Evolutionary conservation across 441 rosid species (phyloP).

Genomic region (Metrosideros polymorpha): DNA sequence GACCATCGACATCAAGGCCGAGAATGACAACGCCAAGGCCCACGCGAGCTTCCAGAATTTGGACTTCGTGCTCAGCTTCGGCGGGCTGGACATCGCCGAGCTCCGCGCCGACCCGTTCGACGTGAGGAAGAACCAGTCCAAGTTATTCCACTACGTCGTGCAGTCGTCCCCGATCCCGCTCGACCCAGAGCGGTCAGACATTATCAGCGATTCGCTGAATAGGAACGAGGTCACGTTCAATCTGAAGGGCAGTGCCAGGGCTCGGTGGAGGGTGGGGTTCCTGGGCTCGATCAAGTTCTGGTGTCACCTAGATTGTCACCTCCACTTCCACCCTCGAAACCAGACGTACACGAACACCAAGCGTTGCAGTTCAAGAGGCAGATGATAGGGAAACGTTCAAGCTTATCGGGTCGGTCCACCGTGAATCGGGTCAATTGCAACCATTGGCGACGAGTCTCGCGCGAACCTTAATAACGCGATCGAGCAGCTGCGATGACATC

Average conservation of each 20-base stretch:
- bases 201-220: slow-evolving; percentile 28
- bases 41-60: slow-evolving; percentile 45
- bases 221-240: slow-evolving; percentile 42
- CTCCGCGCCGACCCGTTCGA: slow-evolving; percentile 36
- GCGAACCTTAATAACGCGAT: background rate
- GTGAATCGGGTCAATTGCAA: background rate
- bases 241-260: slow-evolving; percentile 46
- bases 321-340: slow-evolving; percentile 43
- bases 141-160: slow-evolving; percentile 29
- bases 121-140: slow-evolving; percentile 38
- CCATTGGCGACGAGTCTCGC: background rate
- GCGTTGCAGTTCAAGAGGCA: slow-evolving; percentile 50
- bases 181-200: slow-evolving; percentile 23
- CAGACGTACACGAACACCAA: slow-evolving; percentile 20
- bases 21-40: slow-evolving; percentile 60
- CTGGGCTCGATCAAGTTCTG: slow-evolving; percentile 52
- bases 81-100: slow-evolving; percentile 32
- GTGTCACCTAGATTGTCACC: slow-evolving; percentile 46
- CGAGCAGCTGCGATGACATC: background rate
- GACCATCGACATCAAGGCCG: slow-evolving; percentile 34
- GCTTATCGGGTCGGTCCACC: background rate
- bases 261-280: slow-evolving; percentile 64
- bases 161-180: slow-evolving; percentile 59
- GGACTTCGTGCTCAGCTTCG: slow-evolving; percentile 30
- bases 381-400: slow-evolving; percentile 12